Percentiles rank a stretch among this genome's conserved stretches.
Conservation (phyloP, 768 basidiomycete species). For the Flagelloscypha sp. region DNA sequence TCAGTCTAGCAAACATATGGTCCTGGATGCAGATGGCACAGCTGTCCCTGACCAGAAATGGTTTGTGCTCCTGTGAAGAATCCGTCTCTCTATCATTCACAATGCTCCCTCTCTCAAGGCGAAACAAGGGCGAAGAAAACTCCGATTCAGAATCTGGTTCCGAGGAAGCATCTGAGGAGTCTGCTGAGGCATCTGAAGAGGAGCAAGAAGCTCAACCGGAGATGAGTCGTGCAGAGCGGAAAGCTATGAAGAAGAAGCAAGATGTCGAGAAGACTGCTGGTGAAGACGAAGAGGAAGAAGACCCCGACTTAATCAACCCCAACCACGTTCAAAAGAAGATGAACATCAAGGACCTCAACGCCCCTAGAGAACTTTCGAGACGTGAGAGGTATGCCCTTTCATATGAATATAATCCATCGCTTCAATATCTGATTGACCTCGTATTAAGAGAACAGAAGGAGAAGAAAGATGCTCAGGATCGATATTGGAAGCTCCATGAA, state of each 20-base stretch:
- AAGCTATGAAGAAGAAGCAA: slow-evolving; percentile 80
- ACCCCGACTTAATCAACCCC: slow-evolving; percentile 69
- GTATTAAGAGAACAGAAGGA: slow-evolving; percentile 76
- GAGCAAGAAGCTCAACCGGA: slow-evolving; percentile 39
- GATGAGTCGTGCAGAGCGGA: slow-evolving; percentile 62
- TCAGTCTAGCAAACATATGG: slow-evolving; percentile 46
- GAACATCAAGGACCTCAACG: slow-evolving; percentile 66
- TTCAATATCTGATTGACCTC: slow-evolving; percentile 1
- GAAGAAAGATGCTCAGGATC: slow-evolving; percentile 81
- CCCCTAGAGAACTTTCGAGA: slow-evolving; percentile 53
- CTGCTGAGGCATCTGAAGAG: slow-evolving; percentile 35
- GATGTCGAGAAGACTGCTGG: slow-evolving; percentile 34
- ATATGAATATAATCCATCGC: neutral
- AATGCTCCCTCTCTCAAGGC: slow-evolving; percentile 11
- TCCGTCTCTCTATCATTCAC: slow-evolving; percentile 6
- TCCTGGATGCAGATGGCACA: slow-evolving; percentile 47
- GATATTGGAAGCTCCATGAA: slow-evolving; percentile 79
- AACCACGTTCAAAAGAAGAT: slow-evolving; percentile 71
- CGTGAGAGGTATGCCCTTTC: slow-evolving; percentile 46
- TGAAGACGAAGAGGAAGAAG: slow-evolving; percentile 50
- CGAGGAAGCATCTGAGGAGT: slow-evolving; percentile 38
- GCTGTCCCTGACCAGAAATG: slow-evolving; percentile 40
- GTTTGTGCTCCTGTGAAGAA: slow-evolving; percentile 24
- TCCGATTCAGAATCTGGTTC: slow-evolving; percentile 31
- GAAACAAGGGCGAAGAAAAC: slow-evolving; percentile 22